Evolutionary conservation across 495 filamentous ascomycete genomes (phyloP).

Genomic region (Trichoderma asperelloides): DNA sequence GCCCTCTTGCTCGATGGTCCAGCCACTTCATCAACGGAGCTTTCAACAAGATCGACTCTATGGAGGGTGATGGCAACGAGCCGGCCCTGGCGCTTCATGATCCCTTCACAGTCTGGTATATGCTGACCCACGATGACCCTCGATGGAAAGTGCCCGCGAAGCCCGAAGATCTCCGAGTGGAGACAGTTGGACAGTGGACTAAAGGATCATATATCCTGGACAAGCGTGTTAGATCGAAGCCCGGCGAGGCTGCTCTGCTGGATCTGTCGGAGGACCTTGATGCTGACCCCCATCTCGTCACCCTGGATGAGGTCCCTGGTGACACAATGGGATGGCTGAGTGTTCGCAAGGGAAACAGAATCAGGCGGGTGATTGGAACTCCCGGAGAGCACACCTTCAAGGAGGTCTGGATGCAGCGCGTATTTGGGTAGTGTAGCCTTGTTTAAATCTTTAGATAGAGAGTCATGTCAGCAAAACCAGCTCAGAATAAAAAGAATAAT

Average conservation of each 20-base stretch:
- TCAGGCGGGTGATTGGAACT: constrained; percentile 56
- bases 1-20: constrained; percentile 78
- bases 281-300: constrained; percentile 24
- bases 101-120: constrained; percentile 82
- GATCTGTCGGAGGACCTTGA: constrained; percentile 33
- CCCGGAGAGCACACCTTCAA: constrained; percentile 47
- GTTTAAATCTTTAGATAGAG: constrained; percentile 8
- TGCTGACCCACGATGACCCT: constrained; percentile 48
- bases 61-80: constrained; percentile 42
- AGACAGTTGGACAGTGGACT: constrained; percentile 89
- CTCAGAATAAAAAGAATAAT: not conserved
- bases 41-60: constrained; percentile 64
- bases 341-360: constrained; percentile 59
- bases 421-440: constrained; percentile 32
- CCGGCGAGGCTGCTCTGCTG: constrained; percentile 36
- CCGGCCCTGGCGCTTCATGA: constrained; percentile 73
- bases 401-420: constrained; percentile 34
- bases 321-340: constrained; percentile 73
- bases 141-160: constrained; percentile 39
- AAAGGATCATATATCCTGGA: constrained; percentile 84
- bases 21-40: constrained; percentile 66
- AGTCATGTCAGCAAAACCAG: constrained; percentile 19
- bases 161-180: constrained; percentile 70
- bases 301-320: constrained; percentile 28
- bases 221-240: constrained; percentile 50